Base-by-base conservation (phyloP, 352 stramenopile genomes). In the Globisporangium sylvaticum region DNA sequence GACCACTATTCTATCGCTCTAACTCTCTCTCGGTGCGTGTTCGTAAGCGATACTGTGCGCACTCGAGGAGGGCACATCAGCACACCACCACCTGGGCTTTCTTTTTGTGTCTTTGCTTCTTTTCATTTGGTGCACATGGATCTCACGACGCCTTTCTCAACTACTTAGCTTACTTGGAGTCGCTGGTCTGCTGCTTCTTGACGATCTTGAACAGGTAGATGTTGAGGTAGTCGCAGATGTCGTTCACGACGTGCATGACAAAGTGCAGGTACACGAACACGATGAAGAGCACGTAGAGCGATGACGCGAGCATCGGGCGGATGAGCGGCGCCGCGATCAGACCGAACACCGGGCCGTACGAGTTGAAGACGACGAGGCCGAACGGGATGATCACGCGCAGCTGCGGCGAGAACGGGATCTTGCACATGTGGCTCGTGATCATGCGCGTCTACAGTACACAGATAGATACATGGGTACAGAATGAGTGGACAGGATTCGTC, bases 381-480 rank as follows among this genome's bases (percentile, higher is more conserved):
- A 92, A 87, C 22, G 88, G 88, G 1, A 96, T 79, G 62, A 96
- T 82, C 39, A 96, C 84, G 44, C 85, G 88, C 12, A 93, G 71
- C 69, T 96, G 88, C 32, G 80, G 82, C 46, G 86, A 85, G 69
- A 90, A 96, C 55, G 86, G 84, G 27, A 96, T 82, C 75, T 96
- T 96, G 75, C 86, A 96, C 88, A 96, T 96, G 78, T 96, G 88
- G 75, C 84, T 92, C 59, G 90, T 77, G 70, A 94, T 96, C 88
- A 96, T 96, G 69, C 86, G 86, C 32, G 86, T 94, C 85, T 95
- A 65, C n/a, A n/a, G n/a, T n/a, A n/a, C 29, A 32, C 14, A 20
- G 27, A 27, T 14, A 27, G n/a, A 61, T 25, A 59, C 12, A 59
- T 61, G 55, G 55, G n/a, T 61, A 48, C 55, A 48, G 1, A 61